phyloP scores from a whole-genome alignment of 31 red algal species.

The Odonthalia washingtoniensis region DNA sequence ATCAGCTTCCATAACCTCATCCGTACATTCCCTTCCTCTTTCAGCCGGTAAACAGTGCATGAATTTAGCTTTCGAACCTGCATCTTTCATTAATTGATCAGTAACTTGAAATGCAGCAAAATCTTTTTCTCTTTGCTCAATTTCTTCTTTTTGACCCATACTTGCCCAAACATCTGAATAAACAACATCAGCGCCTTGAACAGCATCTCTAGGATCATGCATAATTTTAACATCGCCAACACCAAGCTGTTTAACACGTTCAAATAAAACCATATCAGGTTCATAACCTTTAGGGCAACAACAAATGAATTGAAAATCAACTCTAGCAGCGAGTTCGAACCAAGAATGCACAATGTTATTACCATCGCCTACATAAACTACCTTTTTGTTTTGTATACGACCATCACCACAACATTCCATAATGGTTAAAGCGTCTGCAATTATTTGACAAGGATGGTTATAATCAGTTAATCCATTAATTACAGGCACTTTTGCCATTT shows the following conservation, averaged over 20 bases:
- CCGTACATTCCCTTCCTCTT: constrained; percentile 87
- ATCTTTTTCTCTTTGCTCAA: constrained; percentile 62
- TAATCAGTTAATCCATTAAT: constrained; percentile 99
- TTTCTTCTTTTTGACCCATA: constrained; percentile 97
- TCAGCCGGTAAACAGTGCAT: constrained; percentile 99
- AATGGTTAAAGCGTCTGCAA: constrained; percentile 97
- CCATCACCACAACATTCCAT: constrained; percentile 72
- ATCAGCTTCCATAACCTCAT: constrained; percentile 91
- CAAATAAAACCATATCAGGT: constrained; percentile 73
- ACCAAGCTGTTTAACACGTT: constrained; percentile 46
- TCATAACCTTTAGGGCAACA: constrained; percentile 85
- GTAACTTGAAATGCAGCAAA: constrained; percentile 85
- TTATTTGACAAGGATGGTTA: constrained; percentile 99
- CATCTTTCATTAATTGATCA: constrained; percentile 70
- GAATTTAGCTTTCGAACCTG: constrained; percentile 62
- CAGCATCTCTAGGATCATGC: constrained; percentile 78
- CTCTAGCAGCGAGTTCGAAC: constrained; percentile 78
- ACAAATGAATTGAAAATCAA: constrained; percentile 81
- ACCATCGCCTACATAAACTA: constrained; percentile 99
- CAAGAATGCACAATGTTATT: constrained; percentile 99
- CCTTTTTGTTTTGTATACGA: constrained; percentile 70
- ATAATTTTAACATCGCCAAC: constrained; percentile 55
- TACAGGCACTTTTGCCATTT: constrained; percentile 84
- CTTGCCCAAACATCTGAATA: constrained; percentile 98
- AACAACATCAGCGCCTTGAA: constrained; percentile 87